Percentiles rank a stretch among this genome's conserved stretches.
phyloP scores from a whole-genome alignment of 257 asterid genomes.

The Gentiana dahurica region DNA sequence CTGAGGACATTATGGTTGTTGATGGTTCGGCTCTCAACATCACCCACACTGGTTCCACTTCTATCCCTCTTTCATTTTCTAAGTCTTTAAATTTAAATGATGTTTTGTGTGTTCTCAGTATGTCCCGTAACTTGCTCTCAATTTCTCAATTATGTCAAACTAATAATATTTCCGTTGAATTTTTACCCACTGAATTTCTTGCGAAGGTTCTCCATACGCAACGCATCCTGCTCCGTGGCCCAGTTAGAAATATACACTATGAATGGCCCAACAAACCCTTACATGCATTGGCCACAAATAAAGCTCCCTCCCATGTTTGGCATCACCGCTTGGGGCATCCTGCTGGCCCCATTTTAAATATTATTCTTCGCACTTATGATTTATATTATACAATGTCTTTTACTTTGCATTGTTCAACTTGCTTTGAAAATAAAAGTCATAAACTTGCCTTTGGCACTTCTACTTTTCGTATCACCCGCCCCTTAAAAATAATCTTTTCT shows the following conservation, averaged over 20 bases:
- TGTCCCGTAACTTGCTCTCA: background rate
- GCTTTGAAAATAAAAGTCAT: constrained; percentile 1
- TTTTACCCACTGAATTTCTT: background rate
- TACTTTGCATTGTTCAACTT: background rate
- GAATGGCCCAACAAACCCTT: background rate
- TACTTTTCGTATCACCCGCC: background rate
- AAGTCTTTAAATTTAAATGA: background rate
- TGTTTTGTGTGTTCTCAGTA: background rate
- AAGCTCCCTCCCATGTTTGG: background rate
- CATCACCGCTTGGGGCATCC: background rate
- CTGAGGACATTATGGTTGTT: background rate
- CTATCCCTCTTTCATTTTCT: background rate
- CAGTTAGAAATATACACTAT: background rate
- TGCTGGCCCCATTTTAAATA: no score
- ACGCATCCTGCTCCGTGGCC: background rate
- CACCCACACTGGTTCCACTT: background rate
- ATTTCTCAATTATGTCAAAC: background rate
- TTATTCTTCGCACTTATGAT: no score
- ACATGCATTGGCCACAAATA: background rate
- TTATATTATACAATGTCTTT: background rate
- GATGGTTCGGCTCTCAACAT: constrained; percentile 1
- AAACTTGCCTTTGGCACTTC: background rate
- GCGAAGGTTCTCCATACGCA: background rate
- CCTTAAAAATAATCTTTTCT: background rate
- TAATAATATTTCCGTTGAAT: background rate